Conservation (phyloP, 1,284 basidiomycete species). For the Cerrena zonata region DNA sequence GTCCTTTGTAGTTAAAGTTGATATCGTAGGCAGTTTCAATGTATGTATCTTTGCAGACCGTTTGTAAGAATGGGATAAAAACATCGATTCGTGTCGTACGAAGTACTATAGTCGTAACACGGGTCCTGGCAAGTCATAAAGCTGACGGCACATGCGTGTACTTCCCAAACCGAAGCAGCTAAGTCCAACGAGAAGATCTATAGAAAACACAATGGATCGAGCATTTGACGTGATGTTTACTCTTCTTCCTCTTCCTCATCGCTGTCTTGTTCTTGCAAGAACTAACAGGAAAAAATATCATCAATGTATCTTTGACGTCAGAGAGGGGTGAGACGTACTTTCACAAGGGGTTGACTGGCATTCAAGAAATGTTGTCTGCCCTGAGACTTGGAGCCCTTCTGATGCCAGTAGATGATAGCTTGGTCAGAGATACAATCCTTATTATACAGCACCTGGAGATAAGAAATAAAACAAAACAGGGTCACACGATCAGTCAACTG, state of each 20-base stretch:
- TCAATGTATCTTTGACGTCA: neutral
- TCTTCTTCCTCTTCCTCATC: conserved; percentile 67
- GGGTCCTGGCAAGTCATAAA: neutral
- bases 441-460: conserved; percentile 79
- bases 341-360: conserved; percentile 81
- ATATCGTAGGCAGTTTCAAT: neutral
- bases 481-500: neutral
- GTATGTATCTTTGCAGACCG: neutral
- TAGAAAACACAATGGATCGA: no score
- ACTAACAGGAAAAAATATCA: conserved; percentile 38
- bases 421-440: conserved; percentile 91
- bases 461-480: conserved; percentile 5
- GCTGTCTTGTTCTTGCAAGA: conserved; percentile 75
- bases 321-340: conserved; percentile 57
- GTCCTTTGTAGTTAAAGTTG: no score
- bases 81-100: neutral
- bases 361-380: conserved; percentile 93
- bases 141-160: neutral
- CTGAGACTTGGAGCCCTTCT: conserved; percentile 92
- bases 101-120: neutral
- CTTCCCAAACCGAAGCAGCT: no score
- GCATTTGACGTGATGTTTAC: neutral
- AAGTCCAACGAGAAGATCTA: no score
- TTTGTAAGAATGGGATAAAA: neutral
- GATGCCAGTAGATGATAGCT: conserved; percentile 95